Base-by-base conservation (phyloP, 495 filamentous ascomycete species). In the Barbatosphaeria neglecta region DNA sequence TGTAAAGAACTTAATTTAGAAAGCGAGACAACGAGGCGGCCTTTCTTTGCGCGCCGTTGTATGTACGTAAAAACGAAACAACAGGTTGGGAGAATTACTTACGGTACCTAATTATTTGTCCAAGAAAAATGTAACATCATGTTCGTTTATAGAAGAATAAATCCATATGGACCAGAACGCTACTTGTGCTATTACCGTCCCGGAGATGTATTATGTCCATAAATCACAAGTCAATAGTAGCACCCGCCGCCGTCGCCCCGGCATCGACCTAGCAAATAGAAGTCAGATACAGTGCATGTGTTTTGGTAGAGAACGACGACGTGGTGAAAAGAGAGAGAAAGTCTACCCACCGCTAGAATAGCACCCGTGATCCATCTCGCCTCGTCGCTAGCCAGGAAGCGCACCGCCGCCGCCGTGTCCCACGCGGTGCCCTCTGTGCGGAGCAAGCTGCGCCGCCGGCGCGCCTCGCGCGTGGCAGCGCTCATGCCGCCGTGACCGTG, bases 371-470 rank as follows among this genome's bases (percentile, higher is more conserved):
- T 66, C 64, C 67, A 73, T n/a, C 64, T 55, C 16, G 67, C 62
- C 48, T 73, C 62, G 22, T 67, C 62, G 5, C 67, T 61, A 9
- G 67, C 64, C 11, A 74, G 56, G 48, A 72, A 73, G 1, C 58
- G 55, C 0, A 58, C 51, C 4, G 58, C 55, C 7, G 41, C 49
- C 10, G 53, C 52, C 24, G 48, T 52, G 27, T 76, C 73, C 71
- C 72, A 76, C 7, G 61, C 74, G 51, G 62, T 74, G 1, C 72
- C 72, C 43, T 78, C 73, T 16, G 65, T 71, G 1, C 58, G 59
- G 17, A 77, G 49, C 22, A 78, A 54, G 54, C 67, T 77, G 17
- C 66, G 47, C 39, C 66, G 63, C 22, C 56, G 62, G 20, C 74
- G 55, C n/a, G 66, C 63, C 33, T 67, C 57, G 43, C 74, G 51